Evolutionary conservation across 176 grass and related monocot genomes (phyloP).

Genomic region (Ensete glaucum): DNA sequence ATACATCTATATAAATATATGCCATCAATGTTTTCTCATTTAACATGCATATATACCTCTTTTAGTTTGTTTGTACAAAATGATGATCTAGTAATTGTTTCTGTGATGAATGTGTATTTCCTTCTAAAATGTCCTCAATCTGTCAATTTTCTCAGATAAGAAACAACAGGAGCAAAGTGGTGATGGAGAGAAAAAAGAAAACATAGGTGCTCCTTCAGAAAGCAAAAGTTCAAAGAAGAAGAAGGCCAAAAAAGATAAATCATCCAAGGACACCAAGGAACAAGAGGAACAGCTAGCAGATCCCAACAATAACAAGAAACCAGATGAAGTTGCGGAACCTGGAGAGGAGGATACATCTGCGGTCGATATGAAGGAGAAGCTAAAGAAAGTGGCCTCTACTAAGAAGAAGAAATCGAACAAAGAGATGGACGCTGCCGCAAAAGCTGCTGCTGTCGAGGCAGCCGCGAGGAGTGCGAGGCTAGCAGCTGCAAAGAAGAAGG

Average conservation of each 20-base stretch:
- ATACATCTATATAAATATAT: no score
- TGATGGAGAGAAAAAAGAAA: slow-evolving; percentile 2
- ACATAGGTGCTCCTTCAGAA: background rate
- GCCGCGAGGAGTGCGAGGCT: slow-evolving; percentile 4
- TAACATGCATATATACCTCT: background rate
- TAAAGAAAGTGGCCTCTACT: background rate
- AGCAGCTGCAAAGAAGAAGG: slow-evolving; percentile 9
- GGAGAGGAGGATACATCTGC: background rate
- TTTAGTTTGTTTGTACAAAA: background rate
- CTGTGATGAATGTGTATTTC: background rate
- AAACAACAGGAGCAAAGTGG: background rate
- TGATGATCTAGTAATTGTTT: background rate
- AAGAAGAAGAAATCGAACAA: slow-evolving; percentile 5
- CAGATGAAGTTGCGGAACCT: background rate
- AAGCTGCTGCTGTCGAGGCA: slow-evolving; percentile 1
- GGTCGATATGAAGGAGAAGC: slow-evolving; percentile 3
- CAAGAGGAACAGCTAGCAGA: background rate
- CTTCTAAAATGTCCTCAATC: background rate
- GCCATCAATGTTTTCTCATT: no score
- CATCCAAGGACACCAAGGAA: slow-evolving; percentile 4
- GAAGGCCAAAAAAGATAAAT: slow-evolving; percentile 1
- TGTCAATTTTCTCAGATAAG: background rate
- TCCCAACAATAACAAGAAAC: background rate
- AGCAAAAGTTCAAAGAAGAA: slow-evolving; percentile 5
- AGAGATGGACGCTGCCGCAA: background rate